Conservation (phyloP, 1,284 basidiomycete species). For the Melanopsichium pennsylvanicum region DNA sequence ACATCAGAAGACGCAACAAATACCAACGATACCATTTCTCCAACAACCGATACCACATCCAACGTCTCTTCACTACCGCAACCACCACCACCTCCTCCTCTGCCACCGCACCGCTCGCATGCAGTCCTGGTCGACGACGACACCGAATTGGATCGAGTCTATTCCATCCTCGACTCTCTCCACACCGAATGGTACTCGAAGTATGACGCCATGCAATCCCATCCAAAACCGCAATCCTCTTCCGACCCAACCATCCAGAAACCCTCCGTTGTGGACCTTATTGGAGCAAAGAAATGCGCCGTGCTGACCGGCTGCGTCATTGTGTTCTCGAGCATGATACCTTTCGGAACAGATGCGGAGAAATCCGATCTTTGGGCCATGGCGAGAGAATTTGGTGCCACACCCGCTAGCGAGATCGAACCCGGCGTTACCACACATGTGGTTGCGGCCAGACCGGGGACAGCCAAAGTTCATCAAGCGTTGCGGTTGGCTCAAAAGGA, state of each 20-base stretch:
- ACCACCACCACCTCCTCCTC: slow-evolving; percentile 22
- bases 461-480: slow-evolving; percentile 86
- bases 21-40: background rate
- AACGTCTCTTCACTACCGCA: too few species aligned
- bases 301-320: slow-evolving; percentile 81
- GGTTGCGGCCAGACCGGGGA: slow-evolving; percentile 78
- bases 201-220: slow-evolving; percentile 24
- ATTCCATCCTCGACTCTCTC: slow-evolving; percentile 78
- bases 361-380: slow-evolving; percentile 85
- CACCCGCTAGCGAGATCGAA: slow-evolving; percentile 76
- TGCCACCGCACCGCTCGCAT: slow-evolving; percentile 66
- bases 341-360: slow-evolving; percentile 80
- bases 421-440: slow-evolving; percentile 80
- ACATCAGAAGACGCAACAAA: background rate
- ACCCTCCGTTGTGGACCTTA: slow-evolving; percentile 73
- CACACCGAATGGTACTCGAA: slow-evolving; percentile 76
- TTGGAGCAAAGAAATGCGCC: slow-evolving; percentile 78
- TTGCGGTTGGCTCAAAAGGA: slow-evolving; percentile 58
- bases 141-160: slow-evolving; percentile 79
- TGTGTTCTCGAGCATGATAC: slow-evolving; percentile 91
- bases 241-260: slow-evolving; percentile 7
- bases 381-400: slow-evolving; percentile 87
- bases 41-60: background rate
- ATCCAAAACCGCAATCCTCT: slow-evolving; percentile 6
- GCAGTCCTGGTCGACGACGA: slow-evolving; percentile 88